phyloP scores from a whole-genome alignment of 768 basidiomycete species.

The Cystofilobasidium bisporidii region DNA sequence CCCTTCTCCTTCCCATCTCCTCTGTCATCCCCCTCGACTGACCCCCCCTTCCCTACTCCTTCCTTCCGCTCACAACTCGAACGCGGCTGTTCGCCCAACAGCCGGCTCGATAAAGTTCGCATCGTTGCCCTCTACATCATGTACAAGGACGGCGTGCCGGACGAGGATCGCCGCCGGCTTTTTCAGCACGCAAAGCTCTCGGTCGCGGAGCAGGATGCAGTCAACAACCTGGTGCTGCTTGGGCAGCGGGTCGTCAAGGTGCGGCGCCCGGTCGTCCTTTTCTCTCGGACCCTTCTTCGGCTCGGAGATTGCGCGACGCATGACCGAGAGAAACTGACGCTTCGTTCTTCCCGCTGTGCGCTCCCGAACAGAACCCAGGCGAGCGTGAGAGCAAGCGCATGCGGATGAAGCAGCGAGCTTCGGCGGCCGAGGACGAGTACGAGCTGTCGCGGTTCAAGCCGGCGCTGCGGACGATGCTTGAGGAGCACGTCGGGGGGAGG shows the following conservation, averaged over 20 bases:
- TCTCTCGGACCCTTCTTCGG: not conserved
- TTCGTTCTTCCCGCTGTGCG: no score
- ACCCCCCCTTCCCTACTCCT: not conserved
- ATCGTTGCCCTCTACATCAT: slow-evolving; percentile 93
- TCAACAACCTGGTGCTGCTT: slow-evolving; percentile 72
- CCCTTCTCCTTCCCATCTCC: not conserved
- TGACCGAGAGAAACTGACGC: no score
- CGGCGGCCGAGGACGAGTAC: slow-evolving; percentile 75
- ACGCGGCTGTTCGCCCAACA: no score
- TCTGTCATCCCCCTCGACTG: not conserved
- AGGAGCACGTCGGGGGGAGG: slow-evolving; percentile 47
- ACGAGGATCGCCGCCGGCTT: slow-evolving; percentile 84
- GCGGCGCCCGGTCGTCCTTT: not conserved
- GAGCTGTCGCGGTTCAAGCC: slow-evolving; percentile 93
- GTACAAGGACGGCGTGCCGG: slow-evolving; percentile 92
- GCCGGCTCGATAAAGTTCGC: slow-evolving; percentile 70
- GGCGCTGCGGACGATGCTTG: slow-evolving; percentile 64
- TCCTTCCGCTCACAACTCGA: not conserved
- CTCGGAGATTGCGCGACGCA: no score
- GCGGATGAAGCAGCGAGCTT: slow-evolving; percentile 63
- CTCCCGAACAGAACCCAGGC: slow-evolving; percentile 60
- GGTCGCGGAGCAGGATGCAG: slow-evolving; percentile 81
- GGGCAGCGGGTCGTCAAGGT: slow-evolving; percentile 80
- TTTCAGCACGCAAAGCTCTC: slow-evolving; percentile 89
- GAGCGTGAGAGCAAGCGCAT: slow-evolving; percentile 70